Evolutionary conservation across 1,139 yeast genomes (phyloP).

Genomic region (Diutina sp.): DNA sequence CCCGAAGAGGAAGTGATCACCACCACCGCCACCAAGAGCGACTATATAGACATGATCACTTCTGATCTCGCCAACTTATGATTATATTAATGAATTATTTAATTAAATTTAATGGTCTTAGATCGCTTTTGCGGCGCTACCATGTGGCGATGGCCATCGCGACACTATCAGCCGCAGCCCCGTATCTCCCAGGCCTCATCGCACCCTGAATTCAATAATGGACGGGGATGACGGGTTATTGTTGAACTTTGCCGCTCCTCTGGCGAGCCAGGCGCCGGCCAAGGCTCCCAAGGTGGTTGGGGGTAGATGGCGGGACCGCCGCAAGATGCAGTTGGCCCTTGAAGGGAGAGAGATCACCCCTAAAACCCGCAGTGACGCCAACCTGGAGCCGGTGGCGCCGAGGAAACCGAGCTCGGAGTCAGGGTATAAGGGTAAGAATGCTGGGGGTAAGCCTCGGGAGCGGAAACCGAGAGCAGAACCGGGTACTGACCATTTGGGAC

Average conservation of each 20-base stretch:
- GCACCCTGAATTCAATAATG: not conserved
- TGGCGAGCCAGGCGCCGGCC: not conserved
- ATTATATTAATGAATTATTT: not conserved
- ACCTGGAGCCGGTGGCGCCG: not conserved
- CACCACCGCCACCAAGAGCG: not conserved
- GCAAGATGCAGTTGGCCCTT: not conserved
- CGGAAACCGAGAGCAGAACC: not conserved
- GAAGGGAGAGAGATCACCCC: not conserved
- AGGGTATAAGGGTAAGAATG: not conserved
- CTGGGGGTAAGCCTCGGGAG: not conserved
- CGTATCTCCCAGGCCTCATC: not conserved
- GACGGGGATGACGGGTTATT: slow-evolving; percentile 1
- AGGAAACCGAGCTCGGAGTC: not conserved
- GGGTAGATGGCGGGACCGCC: slow-evolving; percentile 1
- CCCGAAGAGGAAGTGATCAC: not conserved
- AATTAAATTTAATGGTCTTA: too few species aligned
- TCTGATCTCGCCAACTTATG: not conserved
- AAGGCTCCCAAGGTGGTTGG: not conserved
- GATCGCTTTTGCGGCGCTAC: not conserved
- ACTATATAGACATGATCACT: slow-evolving; percentile 1
- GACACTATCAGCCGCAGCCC: not conserved
- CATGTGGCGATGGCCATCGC: not conserved
- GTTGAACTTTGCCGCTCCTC: not conserved
- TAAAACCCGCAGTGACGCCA: not conserved
- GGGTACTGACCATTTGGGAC: not conserved